Conservation (phyloP, 2,329 filamentous ascomycete species). For the Cordyceps fumosorosea region DNA sequence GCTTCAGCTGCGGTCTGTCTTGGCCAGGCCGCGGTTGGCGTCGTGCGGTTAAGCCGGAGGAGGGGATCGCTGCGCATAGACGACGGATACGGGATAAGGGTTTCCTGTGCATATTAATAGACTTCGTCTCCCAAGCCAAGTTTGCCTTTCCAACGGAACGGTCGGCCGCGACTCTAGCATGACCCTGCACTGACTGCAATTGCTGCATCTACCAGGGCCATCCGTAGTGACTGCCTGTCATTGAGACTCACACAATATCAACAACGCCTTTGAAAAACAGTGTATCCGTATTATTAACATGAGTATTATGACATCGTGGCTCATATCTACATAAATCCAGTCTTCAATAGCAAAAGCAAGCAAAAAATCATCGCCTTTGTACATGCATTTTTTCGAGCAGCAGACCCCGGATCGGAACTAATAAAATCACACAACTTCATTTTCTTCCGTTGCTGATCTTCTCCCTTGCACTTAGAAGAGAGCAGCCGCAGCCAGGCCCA, state of each 20-base stretch:
- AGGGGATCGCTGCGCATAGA: background rate
- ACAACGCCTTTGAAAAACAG: too few species aligned
- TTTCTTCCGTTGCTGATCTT: background rate
- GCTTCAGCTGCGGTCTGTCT: background rate
- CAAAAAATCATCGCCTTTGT: background rate
- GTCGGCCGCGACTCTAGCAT: too few species aligned
- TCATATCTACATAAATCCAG: background rate
- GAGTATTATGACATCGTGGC: background rate
- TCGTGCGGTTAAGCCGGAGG: background rate
- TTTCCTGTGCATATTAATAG: background rate
- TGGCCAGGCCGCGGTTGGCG: too few species aligned
- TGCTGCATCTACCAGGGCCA: too few species aligned
- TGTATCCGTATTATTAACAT: background rate
- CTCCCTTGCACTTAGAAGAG: slow-evolving; percentile 29
- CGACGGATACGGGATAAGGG: too few species aligned
- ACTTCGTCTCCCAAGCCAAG: background rate
- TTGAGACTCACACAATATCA: too few species aligned
- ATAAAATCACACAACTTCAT: background rate
- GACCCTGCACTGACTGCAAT: too few species aligned
- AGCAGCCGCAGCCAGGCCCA: slow-evolving; percentile 32
- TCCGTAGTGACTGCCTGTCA: too few species aligned
- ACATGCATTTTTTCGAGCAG: background rate
- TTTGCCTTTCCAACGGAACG: too few species aligned
- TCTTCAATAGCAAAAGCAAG: background rate
- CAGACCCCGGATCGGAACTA: background rate